Evolutionary conservation across 768 basidiomycete species (phyloP).

Genomic region (Phaeotremella skinneri): DNA sequence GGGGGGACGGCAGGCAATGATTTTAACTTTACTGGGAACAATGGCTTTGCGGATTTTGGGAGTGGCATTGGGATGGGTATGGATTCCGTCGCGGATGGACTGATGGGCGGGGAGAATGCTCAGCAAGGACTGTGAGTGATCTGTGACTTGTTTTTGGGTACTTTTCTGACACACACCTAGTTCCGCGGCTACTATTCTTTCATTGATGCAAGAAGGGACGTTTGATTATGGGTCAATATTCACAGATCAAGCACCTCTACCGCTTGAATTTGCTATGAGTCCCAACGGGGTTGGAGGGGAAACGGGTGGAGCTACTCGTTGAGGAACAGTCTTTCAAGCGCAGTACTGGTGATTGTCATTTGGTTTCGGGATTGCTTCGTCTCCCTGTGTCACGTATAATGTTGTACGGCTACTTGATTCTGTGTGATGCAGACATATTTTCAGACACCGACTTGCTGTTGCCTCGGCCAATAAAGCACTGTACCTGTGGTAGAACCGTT

Average conservation of each 20-base stretch:
- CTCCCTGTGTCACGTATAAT: too few species aligned
- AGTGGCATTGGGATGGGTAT: constrained; percentile 30
- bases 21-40: neutral
- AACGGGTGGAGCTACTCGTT: neutral
- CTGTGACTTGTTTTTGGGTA: too few species aligned
- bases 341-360: neutral
- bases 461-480: too few species aligned
- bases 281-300: neutral
- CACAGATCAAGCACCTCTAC: constrained; percentile 40
- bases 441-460: too few species aligned
- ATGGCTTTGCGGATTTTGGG: neutral
- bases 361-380: too few species aligned
- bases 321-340: neutral
- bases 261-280: constrained; percentile 1
- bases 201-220: constrained; percentile 48
- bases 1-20: constrained; percentile 1
- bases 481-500: too few species aligned
- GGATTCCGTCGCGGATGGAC: constrained; percentile 42
- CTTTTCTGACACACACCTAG: constrained; percentile 18
- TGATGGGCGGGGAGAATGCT: constrained; percentile 25
- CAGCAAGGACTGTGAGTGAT: constrained; percentile 33
- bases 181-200: constrained; percentile 49
- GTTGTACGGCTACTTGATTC: too few species aligned
- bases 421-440: too few species aligned
- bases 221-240: constrained; percentile 49